These are phyloP conservation scores for Pichia sp. DNA, from an alignment of 1,139 yeast genomes.

Conservation along the genomic window DNA sequence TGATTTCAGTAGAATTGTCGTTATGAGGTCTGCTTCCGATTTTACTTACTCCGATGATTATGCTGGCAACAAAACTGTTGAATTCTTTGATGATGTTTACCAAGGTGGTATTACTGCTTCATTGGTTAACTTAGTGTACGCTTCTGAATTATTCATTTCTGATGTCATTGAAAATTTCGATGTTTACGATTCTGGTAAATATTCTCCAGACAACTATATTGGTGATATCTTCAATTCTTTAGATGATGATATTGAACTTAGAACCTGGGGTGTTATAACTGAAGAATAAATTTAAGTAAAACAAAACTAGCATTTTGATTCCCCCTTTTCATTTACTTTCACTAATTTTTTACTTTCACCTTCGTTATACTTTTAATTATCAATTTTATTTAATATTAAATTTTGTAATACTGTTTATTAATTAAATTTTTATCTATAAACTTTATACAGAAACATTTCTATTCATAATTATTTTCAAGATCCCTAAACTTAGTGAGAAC, in stretches of 20 bases:
- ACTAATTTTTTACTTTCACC: neutral
- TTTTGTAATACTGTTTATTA: neutral
- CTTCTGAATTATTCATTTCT: conserved; percentile 49
- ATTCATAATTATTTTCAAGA: conserved; percentile 38
- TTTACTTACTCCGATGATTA: conserved; percentile 51
- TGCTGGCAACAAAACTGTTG: conserved; percentile 38
- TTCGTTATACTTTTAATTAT: neutral
- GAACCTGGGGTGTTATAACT: conserved; percentile 28
- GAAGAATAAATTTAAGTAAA: neutral
- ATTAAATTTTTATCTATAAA: neutral
- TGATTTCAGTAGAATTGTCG: conserved; percentile 50
- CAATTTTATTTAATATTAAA: neutral
- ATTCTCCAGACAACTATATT: conserved; percentile 44
- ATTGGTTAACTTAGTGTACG: conserved; percentile 45
- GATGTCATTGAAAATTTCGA: conserved; percentile 54
- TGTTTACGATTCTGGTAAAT: conserved; percentile 37
- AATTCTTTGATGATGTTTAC: conserved; percentile 43
- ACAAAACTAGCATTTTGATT: neutral
- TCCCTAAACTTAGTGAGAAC: conserved; percentile 43
- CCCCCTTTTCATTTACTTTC: neutral
- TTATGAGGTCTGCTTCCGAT: conserved; percentile 60
- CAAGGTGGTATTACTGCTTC: conserved; percentile 52
- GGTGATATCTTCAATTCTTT: conserved; percentile 56
- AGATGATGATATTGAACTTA: conserved; percentile 26
- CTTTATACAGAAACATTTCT: neutral